Conservation (phyloP, 371 early-diverging fungal genomes). For the Blakeslea trispora region DNA sequence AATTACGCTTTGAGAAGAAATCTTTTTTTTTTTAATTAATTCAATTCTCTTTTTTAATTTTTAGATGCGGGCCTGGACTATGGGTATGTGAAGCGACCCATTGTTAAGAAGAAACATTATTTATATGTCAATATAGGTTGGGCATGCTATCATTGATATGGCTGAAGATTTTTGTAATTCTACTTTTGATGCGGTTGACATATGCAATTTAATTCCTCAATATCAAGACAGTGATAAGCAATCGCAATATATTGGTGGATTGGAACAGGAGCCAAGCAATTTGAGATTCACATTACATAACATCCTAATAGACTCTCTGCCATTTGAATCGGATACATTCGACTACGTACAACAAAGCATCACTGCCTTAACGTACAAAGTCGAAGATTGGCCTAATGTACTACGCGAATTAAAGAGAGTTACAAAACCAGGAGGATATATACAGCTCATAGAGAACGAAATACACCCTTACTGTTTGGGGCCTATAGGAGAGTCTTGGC, state of each 20-base stretch:
- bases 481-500: slow-evolving; percentile 11
- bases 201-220: slow-evolving; percentile 6
- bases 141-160: slow-evolving; percentile 25
- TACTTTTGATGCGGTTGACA: slow-evolving; percentile 14
- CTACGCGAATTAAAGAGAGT: slow-evolving; percentile 15
- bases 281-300: slow-evolving; percentile 17
- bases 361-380: slow-evolving; percentile 8
- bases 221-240: background rate
- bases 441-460: slow-evolving; percentile 25
- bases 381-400: slow-evolving; percentile 19
- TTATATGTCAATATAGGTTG: no score
- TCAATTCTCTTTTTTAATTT: no score
- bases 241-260: background rate
- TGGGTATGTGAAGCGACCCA: slow-evolving; percentile 13
- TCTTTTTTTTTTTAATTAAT: background rate
- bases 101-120: no score
- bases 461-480: slow-evolving; percentile 16
- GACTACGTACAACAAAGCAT: slow-evolving; percentile 22
- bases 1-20: background rate
- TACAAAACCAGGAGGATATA: slow-evolving; percentile 26
- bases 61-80: slow-evolving; percentile 28
- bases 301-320: slow-evolving; percentile 9
- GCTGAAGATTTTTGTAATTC: slow-evolving; percentile 22
- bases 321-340: slow-evolving; percentile 18
- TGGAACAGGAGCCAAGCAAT: background rate